These are phyloP conservation scores for Trametes cingulata DNA, from an alignment of 768 basidiomycete species.

Conservation along the genomic window DNA sequence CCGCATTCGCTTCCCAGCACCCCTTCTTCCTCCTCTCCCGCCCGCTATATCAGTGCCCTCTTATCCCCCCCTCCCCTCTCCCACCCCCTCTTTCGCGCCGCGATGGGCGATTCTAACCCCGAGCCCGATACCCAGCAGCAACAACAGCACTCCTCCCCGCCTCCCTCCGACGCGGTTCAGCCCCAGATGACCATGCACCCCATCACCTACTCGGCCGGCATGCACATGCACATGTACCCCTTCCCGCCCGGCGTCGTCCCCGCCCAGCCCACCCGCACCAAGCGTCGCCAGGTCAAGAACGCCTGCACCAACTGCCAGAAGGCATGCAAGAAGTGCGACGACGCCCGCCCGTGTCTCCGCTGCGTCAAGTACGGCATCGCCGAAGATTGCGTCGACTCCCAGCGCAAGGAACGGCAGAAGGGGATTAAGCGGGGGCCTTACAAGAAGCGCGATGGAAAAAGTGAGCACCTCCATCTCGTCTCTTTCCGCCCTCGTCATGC, in stretches of 20 bases:
- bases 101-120: conserved; percentile 42
- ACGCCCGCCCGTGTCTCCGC: conserved; percentile 88
- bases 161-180: conserved; percentile 36
- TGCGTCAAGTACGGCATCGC: conserved; percentile 89
- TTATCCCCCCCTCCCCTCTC: conserved; percentile 32
- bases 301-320: conserved; percentile 91
- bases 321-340: conserved; percentile 91
- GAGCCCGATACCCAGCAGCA: conserved; percentile 40
- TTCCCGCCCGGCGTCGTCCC: conserved; percentile 52
- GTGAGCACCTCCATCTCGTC: conserved; percentile 44
- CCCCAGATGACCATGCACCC: conserved; percentile 55
- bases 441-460: conserved; percentile 94
- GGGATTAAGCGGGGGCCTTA: conserved; percentile 86
- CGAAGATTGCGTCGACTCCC: conserved; percentile 87
- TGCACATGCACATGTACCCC: conserved; percentile 73
- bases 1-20: conserved; percentile 20
- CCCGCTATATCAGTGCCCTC: conserved; percentile 29
- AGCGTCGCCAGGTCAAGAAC: conserved; percentile 88
- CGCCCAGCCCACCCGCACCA: conserved; percentile 58
- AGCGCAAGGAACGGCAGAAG: conserved; percentile 90
- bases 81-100: conserved; percentile 38
- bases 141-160: conserved; percentile 19
- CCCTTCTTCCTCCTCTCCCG: conserved; percentile 3
- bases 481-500: conserved; percentile 21
- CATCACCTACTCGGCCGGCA: conserved; percentile 46